Conservation (phyloP, 2,329 filamentous ascomycete genomes). For the Xylaria sp. region DNA sequence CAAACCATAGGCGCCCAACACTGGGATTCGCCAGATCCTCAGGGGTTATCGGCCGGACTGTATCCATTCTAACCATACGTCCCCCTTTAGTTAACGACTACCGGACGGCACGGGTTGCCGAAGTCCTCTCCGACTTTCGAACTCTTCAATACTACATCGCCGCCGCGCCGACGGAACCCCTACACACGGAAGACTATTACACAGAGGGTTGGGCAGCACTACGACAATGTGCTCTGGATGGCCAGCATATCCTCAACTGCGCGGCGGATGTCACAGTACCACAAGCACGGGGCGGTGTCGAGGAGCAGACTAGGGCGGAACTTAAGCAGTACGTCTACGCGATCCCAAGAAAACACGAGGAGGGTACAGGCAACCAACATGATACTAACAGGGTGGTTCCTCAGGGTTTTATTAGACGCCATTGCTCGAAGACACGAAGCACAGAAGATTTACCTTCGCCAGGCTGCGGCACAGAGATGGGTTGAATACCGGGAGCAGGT, state of each 20-base stretch:
- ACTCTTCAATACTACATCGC: constrained; percentile 72
- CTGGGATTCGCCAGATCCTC: constrained; percentile 1
- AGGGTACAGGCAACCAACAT: constrained; percentile 4
- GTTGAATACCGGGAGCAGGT: constrained; percentile 64
- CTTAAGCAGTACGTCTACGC: constrained; percentile 66
- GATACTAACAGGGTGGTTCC: constrained; percentile 31
- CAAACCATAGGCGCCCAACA: constrained; percentile 5
- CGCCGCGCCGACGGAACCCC: constrained; percentile 64
- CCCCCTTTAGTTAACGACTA: constrained; percentile 66
- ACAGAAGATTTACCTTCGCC: constrained; percentile 72
- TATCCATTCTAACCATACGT: constrained; percentile 39
- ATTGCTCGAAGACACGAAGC: constrained; percentile 70
- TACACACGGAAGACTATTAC: constrained; percentile 68
- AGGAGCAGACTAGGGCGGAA: constrained; percentile 71
- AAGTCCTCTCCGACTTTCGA: constrained; percentile 71
- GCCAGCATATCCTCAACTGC: constrained; percentile 72
- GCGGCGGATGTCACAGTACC: constrained; percentile 71
- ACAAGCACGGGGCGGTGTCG: constrained; percentile 61
- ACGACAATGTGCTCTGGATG: constrained; percentile 71
- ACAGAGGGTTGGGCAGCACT: constrained; percentile 72
- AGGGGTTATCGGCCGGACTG: neutral
- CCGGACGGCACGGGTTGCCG: constrained; percentile 68
- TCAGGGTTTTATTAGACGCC: constrained; percentile 68
- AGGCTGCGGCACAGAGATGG: constrained; percentile 70
- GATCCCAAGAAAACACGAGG: neutral